Evolutionary conservation across 2,329 filamentous ascomycete genomes (phyloP), one percentile per base, ranked within the genome.

Genomic region (Aspergillus novofumigatus): DNA sequence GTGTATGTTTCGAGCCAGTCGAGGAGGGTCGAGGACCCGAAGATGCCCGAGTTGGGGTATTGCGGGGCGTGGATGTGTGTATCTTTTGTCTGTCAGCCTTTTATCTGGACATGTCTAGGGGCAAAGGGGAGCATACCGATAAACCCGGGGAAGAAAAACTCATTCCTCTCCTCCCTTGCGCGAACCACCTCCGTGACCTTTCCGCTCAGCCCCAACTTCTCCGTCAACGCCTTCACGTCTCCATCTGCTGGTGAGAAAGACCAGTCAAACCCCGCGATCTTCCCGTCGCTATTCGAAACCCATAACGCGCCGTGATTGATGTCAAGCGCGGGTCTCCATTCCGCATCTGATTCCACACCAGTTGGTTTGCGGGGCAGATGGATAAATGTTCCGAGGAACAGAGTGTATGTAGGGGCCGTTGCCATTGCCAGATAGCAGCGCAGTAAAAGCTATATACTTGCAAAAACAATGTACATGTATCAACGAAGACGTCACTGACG

Each of bases 1-100:
- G 94, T 99, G 78, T 99, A 97, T 17, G 82, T 94, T 67, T 92
- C 84, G 4, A 99, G 81, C 94, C 94, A 99, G 75, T 94, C 89
- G 14, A 99, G 83, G 32, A 99, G 86, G 0, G 93, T 97, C 0
- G 90, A 88, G 63, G 92, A 94, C 68, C 94, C 94, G 71, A 97
- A 97, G 62, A 99, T 88, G 58, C 94, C 94, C 1, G 86, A 85
- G 69, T 99, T 99, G 57, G 93, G 92, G 68, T 96, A 97, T 77
- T 99, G 94, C 0, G 92, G 85, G 8, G 94, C 94, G 72, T 99
- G 94, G 57, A 96, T 89, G 72, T 99, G 94, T 0, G 94, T 96
- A 74, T 99, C 93, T 93, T 21, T 93, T 21, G 1, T 4, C 10
- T 20, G 10, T 54, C 28, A 26, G 54, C 17, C 26, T 3, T 3